These are phyloP conservation scores for Psophocarpus tetragonolobus DNA, from an alignment of 306 rosid species.

Conservation along the genomic window DNA sequence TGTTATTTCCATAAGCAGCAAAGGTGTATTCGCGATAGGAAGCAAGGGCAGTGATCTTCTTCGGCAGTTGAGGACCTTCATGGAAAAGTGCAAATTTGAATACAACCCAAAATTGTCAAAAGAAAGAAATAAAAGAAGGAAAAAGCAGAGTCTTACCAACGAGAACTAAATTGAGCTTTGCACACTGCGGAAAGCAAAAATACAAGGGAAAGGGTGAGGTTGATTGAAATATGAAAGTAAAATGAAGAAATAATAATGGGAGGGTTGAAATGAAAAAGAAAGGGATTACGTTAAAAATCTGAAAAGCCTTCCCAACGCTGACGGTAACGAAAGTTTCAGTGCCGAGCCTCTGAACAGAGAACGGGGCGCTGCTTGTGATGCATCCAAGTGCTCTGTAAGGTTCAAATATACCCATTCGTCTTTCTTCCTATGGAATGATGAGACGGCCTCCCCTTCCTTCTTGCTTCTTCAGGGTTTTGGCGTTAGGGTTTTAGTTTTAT, in stretches of 20 bases:
- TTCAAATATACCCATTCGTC: conserved; percentile 77
- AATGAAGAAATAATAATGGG: not conserved
- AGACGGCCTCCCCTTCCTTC: not conserved
- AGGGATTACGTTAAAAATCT: conserved; percentile 68
- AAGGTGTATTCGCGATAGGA: conserved; percentile 80
- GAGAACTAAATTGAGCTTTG: conserved; percentile 74
- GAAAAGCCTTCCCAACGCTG: conserved; percentile 89
- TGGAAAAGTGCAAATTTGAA: not conserved
- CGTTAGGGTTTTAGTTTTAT: conserved; percentile 28
- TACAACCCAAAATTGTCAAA: not conserved
- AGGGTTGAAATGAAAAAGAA: not conserved
- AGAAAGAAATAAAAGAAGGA: not conserved
- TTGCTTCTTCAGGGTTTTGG: conserved; percentile 8
- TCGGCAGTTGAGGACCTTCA: conserved; percentile 81
- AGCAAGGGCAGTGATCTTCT: conserved; percentile 90
- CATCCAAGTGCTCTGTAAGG: conserved; percentile 86
- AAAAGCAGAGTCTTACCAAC: conserved; percentile 51
- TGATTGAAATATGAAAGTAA: not conserved
- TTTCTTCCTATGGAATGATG: not conserved
- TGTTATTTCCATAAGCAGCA: conserved; percentile 66
- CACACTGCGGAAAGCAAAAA: conserved; percentile 59
- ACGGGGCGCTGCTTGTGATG: conserved; percentile 69
- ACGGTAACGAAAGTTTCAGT: conserved; percentile 89
- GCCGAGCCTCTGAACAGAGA: conserved; percentile 84
- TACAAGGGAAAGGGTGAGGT: not conserved